Conservation (phyloP, 108 stramenopile genomes). For the Skeletonema potamos region DNA sequence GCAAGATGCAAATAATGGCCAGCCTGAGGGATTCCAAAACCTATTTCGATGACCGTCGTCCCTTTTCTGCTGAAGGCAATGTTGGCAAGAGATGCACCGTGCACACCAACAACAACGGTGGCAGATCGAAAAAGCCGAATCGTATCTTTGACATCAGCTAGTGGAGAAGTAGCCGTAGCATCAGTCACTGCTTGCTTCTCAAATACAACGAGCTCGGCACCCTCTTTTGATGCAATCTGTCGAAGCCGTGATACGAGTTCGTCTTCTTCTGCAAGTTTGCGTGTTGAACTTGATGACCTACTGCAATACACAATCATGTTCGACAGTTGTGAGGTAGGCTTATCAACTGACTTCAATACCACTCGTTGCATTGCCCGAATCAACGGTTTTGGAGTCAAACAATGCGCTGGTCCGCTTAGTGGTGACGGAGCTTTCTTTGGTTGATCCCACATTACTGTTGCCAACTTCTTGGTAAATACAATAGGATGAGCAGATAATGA, state of each 20-base stretch:
- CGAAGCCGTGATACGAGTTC: constrained; percentile 1
- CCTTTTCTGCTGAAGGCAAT: constrained; percentile 18
- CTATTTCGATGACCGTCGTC: constrained; percentile 12
- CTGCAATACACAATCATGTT: constrained; percentile 12
- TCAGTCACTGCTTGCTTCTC: neutral
- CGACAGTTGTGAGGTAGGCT: neutral
- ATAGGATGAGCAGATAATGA: constrained; percentile 15
- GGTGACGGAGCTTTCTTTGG: constrained; percentile 15
- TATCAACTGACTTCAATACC: constrained; percentile 15
- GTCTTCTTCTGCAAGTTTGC: constrained; percentile 17
- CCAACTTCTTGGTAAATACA: constrained; percentile 5
- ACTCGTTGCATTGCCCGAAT: constrained; percentile 14
- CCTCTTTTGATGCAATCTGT: neutral
- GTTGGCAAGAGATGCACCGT: constrained; percentile 26
- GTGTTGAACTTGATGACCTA: constrained; percentile 19
- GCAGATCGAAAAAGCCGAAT: constrained; percentile 18
- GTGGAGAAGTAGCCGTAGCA: constrained; percentile 1
- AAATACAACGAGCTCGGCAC: constrained; percentile 14
- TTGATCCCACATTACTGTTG: constrained; percentile 26
- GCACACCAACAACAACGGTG: constrained; percentile 20
- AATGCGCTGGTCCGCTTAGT: constrained; percentile 14
- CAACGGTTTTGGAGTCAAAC: constrained; percentile 20
- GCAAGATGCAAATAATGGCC: constrained; percentile 24
- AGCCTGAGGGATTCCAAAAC: constrained; percentile 17
- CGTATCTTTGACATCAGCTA: constrained; percentile 3